A percentile compares a stretch with the other conserved stretches of the same genome.
phyloP scores from a whole-genome alignment of 257 asterid species.

The Verbascum thapsus region DNA sequence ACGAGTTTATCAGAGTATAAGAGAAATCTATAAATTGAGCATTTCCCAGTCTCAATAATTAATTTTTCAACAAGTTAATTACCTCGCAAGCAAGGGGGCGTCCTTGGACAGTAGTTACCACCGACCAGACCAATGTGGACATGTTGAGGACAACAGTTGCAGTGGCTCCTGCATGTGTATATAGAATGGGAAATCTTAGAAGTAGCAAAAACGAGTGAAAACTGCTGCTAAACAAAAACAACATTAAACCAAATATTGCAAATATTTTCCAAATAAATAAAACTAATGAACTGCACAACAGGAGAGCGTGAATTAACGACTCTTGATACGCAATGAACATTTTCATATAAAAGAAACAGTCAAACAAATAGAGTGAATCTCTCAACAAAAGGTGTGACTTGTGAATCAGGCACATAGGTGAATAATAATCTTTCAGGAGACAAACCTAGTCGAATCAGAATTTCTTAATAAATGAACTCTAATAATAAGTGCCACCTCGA shows the following conservation, averaged over 20 bases:
- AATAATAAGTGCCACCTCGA: not conserved
- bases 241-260: too few relatives aligned
- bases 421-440: constrained; percentile 1
- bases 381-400: constrained; percentile 2
- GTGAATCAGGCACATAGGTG: not conserved
- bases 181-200: too few relatives aligned
- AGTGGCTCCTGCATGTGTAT: constrained; percentile 70
- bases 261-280: constrained; percentile 4
- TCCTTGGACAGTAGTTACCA: constrained; percentile 84
- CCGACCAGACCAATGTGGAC: constrained; percentile 91
- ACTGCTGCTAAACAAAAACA: too few relatives aligned
- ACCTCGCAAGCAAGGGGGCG: constrained; percentile 99
- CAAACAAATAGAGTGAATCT: not conserved
- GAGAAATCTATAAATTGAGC: constrained; percentile 20
- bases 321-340: not conserved
- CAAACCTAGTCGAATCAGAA: not conserved
- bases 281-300: not conserved
- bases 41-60: constrained; percentile 8
- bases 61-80: constrained; percentile 30
- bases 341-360: not conserved
- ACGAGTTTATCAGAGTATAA: not conserved
- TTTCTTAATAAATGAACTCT: not conserved
- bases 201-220: too few relatives aligned
- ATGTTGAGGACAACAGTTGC: constrained; percentile 93
- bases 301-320: constrained; percentile 8